phyloP scores from a whole-genome alignment of 257 asterid genomes.

The Fraxinus quadrangulata region DNA sequence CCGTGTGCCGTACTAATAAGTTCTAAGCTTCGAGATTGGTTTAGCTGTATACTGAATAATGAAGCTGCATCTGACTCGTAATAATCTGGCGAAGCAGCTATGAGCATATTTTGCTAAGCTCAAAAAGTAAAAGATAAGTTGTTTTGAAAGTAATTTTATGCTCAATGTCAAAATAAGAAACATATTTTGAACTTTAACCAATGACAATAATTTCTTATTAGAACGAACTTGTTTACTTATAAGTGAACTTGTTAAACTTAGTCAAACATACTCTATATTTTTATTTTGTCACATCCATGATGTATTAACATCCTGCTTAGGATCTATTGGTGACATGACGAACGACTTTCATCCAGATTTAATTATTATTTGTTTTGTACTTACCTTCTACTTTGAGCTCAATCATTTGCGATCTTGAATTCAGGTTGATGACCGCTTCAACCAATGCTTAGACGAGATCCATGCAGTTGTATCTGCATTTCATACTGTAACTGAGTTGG shows the following conservation, averaged over 20 bases:
- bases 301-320: neutral
- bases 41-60: neutral
- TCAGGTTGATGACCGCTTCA: constrained; percentile 83
- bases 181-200: neutral
- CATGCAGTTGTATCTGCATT: constrained; percentile 79
- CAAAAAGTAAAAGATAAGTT: too few relatives aligned
- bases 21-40: neutral
- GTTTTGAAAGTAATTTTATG: neutral
- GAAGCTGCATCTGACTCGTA: neutral
- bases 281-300: neutral
- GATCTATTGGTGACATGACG: neutral
- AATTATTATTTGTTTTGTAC: neutral
- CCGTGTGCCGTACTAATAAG: neutral
- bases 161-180: neutral
- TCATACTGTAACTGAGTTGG: constrained; percentile 75
- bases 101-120: neutral
- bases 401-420: neutral
- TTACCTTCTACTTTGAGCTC: neutral
- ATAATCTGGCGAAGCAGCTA: neutral
- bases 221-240: neutral
- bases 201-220: too few relatives aligned
- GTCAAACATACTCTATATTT: neutral
- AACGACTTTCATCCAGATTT: neutral
- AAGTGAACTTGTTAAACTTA: neutral
- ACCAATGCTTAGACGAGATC: constrained; percentile 77